These are phyloP conservation scores for Closterium sp. DNA, from an alignment of 139 green algal species.

Conservation along the genomic window DNA sequence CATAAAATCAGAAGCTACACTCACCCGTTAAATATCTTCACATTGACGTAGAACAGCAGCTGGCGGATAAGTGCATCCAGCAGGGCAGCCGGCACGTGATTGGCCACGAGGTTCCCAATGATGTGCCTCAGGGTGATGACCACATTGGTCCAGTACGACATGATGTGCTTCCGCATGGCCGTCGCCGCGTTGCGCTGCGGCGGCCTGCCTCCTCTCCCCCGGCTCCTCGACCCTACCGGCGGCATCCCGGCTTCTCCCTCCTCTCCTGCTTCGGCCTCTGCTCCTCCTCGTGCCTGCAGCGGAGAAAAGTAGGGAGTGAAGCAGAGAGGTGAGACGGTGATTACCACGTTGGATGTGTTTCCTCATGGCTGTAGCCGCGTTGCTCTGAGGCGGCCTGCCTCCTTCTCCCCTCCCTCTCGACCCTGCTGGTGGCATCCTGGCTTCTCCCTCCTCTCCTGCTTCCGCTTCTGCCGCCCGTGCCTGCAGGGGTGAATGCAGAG, in stretches of 20 bases:
- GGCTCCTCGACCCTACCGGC: not conserved
- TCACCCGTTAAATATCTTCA: constrained; percentile 33
- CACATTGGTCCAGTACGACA: not conserved
- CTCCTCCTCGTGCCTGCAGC: not conserved
- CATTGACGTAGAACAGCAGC: constrained; percentile 19
- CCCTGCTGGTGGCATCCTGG: not conserved
- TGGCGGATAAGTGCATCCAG: constrained; percentile 11
- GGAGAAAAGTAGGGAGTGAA: not conserved
- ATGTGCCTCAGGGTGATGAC: constrained; percentile 4
- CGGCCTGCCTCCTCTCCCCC: too few relatives aligned
- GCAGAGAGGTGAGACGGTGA: too few relatives aligned
- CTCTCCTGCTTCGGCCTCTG: not conserved
- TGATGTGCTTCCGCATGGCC: constrained; percentile 1
- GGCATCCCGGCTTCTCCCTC: not conserved
- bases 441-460: not conserved
- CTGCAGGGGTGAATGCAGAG: too few relatives aligned
- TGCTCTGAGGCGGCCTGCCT: not conserved
- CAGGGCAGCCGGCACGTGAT: constrained; percentile 7
- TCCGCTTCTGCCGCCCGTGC: not conserved
- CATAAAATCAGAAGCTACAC: too few relatives aligned
- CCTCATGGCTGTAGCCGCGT: not conserved
- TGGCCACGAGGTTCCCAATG: not conserved
- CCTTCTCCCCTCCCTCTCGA: not conserved
- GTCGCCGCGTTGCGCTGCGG: not conserved
- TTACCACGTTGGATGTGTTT: not conserved